A percentile compares a stretch with the other conserved stretches of the same genome.
Evolutionary conservation across 108 stramenopile species (phyloP).

Genomic region (Nitzschia sp.): DNA sequence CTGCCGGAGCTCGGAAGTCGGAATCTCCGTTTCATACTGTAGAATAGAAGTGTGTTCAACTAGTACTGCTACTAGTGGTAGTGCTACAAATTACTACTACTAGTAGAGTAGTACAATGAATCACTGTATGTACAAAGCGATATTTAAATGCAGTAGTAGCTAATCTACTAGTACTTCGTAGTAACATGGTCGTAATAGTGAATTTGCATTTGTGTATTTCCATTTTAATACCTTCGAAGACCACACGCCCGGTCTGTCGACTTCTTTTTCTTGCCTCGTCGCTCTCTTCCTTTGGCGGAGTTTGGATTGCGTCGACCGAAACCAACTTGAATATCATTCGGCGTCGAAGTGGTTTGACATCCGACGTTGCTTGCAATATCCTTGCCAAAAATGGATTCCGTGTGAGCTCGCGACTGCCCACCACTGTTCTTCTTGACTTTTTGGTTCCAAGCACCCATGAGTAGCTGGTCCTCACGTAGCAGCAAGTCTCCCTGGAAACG

Average conservation of each 20-base stretch:
- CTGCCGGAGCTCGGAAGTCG: too few relatives aligned
- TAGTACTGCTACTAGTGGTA: too few relatives aligned
- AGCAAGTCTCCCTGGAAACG: slow-evolving; percentile 88
- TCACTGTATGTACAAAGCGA: too few relatives aligned
- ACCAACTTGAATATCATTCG: slow-evolving; percentile 81
- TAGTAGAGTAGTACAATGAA: too few relatives aligned
- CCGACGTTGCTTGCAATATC: slow-evolving; percentile 87
- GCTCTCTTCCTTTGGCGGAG: slow-evolving; percentile 88
- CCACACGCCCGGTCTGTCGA: slow-evolving; percentile 80
- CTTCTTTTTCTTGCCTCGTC: slow-evolving; percentile 93
- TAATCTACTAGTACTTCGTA: too few relatives aligned
- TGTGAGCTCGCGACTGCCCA: slow-evolving; percentile 54
- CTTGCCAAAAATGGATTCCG: slow-evolving; percentile 84
- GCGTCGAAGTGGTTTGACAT: slow-evolving; percentile 40
- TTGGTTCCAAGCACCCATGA: slow-evolving; percentile 96
- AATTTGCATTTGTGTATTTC: too few relatives aligned
- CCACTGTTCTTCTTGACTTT: slow-evolving; percentile 76
- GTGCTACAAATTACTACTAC: too few relatives aligned
- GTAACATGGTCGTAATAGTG: too few relatives aligned
- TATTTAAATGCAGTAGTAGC: too few relatives aligned
- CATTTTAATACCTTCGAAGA: slow-evolving; percentile 78
- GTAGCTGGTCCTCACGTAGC: slow-evolving; percentile 95
- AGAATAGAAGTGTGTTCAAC: too few relatives aligned
- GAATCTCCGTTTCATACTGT: too few relatives aligned
- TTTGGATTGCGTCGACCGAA: slow-evolving; percentile 92